Evolutionary conservation across 441 rosid genomes (phyloP).

Genomic region (Codiaeum variegatum): DNA sequence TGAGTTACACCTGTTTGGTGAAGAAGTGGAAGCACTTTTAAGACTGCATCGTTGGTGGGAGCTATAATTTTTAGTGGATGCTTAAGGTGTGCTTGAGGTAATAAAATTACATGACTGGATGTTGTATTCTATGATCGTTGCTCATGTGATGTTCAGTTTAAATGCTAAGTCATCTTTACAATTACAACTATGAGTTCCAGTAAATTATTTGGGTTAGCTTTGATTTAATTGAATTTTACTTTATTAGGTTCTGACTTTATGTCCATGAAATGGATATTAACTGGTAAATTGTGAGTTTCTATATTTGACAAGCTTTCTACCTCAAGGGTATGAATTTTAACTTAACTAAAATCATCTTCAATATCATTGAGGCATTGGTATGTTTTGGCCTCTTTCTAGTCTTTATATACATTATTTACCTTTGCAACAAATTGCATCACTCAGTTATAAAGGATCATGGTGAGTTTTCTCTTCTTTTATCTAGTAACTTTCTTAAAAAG

Average conservation of each 20-base stretch:
- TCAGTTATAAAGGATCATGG: background rate
- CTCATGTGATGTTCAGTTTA: background rate
- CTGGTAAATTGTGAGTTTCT: background rate
- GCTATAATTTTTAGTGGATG: slow-evolving; percentile 97
- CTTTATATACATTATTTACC: too few species aligned
- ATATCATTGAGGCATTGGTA: too few species aligned
- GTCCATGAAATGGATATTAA: background rate
- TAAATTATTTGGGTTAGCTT: background rate
- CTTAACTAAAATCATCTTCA: too few species aligned
- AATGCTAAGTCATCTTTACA: background rate
- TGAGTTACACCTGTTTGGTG: slow-evolving; percentile 80
- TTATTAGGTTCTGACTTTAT: background rate
- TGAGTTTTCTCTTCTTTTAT: background rate
- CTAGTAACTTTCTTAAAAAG: background rate
- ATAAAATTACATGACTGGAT: background rate
- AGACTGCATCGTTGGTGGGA: slow-evolving; percentile 79
- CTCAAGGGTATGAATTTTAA: too few species aligned
- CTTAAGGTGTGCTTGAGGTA: slow-evolving; percentile 84
- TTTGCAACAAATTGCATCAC: background rate
- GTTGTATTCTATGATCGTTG: background rate
- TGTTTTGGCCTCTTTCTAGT: too few species aligned
- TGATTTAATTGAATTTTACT: background rate
- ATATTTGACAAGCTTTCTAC: too few species aligned
- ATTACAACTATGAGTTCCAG: background rate
- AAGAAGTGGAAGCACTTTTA: slow-evolving; percentile 77